Evolutionary conservation across 2,329 filamentous ascomycete genomes (phyloP).

Genomic region (Hymenoscyphus occultus): DNA sequence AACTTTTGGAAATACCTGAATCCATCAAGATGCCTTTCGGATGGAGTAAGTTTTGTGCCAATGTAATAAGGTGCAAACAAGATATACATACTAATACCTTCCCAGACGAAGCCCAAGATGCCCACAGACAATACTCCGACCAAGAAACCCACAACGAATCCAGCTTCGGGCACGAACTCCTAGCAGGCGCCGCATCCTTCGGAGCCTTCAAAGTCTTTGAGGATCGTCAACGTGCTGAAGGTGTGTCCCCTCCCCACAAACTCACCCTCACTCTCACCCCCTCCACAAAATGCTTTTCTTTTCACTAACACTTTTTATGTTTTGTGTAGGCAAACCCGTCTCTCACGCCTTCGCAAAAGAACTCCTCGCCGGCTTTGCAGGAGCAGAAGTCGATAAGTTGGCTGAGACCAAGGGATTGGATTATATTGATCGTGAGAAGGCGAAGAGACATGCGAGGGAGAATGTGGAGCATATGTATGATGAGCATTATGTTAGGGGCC

Average conservation of each 20-base stretch:
- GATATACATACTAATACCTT: not conserved
- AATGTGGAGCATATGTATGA: conserved; percentile 61
- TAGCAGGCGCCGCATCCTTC: conserved; percentile 75
- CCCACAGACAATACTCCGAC: conserved; percentile 46
- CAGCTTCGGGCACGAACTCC: conserved; percentile 67
- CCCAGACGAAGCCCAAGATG: conserved; percentile 42
- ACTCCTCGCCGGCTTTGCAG: conserved; percentile 67
- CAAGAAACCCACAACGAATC: conserved; percentile 50
- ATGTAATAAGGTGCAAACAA: not conserved
- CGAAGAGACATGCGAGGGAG: conserved; percentile 56
- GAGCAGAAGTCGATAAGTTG: conserved; percentile 73
- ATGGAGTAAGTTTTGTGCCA: conserved; percentile 24
- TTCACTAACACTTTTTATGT: not conserved
- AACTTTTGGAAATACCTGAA: conserved; percentile 13
- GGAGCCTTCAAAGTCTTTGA: conserved; percentile 78
- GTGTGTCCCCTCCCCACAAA: conserved; percentile 29
- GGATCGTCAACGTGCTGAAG: conserved; percentile 68
- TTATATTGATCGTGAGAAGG: conserved; percentile 54
- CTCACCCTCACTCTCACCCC: not conserved
- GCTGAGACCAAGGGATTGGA: conserved; percentile 68
- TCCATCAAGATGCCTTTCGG: conserved; percentile 32
- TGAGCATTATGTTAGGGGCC: conserved; percentile 52
- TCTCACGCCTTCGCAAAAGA: conserved; percentile 77
- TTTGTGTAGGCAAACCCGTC: conserved; percentile 59
- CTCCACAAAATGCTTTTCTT: not conserved